Conservation (phyloP, 2,329 filamentous ascomycete genomes). For the Pyrenophora teres region DNA sequence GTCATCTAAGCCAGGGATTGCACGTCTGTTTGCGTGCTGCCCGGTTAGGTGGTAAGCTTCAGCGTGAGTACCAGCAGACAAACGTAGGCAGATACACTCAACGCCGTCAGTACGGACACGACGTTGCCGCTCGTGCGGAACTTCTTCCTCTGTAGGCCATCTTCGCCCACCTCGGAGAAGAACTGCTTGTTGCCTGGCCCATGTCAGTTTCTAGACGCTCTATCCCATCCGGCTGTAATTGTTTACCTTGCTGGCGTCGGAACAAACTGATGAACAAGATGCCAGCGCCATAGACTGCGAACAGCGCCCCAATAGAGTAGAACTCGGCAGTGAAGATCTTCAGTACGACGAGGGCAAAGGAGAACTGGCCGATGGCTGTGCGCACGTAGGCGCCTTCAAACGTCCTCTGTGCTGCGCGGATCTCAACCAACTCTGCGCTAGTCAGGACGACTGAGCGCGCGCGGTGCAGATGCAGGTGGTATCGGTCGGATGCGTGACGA, state of each 20-base stretch:
- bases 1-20: background rate
- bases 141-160: conserved; percentile 64
- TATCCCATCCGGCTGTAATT: background rate
- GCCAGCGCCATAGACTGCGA: conserved; percentile 86
- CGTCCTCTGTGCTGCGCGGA: conserved; percentile 91
- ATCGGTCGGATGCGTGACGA: conserved; percentile 70
- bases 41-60: conserved; percentile 44
- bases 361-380: conserved; percentile 92
- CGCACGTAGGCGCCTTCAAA: conserved; percentile 98
- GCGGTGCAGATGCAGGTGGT: conserved; percentile 80
- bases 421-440: conserved; percentile 84
- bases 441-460: conserved; percentile 84
- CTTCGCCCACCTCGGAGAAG: conserved; percentile 69
- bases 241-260: conserved; percentile 73
- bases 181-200: conserved; percentile 78
- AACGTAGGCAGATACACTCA: conserved; percentile 66
- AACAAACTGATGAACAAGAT: conserved; percentile 83
- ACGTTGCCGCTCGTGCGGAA: conserved; percentile 71
- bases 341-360: conserved; percentile 89
- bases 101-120: conserved; percentile 64
- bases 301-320: conserved; percentile 94
- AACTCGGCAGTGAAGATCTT: conserved; percentile 98
- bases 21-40: too few relatives aligned
- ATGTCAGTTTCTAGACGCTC: conserved; percentile 15
- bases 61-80: conserved; percentile 64